Evolutionary conservation across 257 asterid genomes (phyloP).

Genomic region (Jacaranda copaia): DNA sequence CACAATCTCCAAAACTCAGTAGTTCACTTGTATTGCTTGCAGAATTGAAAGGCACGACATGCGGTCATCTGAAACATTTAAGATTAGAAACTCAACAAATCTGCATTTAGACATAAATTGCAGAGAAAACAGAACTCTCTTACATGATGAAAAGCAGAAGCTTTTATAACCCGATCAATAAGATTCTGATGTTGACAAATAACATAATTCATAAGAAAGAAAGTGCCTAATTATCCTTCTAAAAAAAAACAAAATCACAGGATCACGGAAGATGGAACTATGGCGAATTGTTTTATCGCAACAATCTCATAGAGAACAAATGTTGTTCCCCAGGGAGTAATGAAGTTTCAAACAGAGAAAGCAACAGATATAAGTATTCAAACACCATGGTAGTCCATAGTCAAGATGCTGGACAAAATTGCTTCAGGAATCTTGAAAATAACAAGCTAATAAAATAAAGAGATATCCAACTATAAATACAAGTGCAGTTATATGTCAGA

Average conservation of each 20-base stretch:
- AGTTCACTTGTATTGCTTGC: slow-evolving; percentile 92
- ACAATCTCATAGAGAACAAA: background rate
- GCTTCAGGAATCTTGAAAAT: no score
- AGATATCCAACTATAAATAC: background rate
- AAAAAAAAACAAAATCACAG: background rate
- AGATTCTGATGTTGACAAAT: background rate
- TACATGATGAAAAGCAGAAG: background rate
- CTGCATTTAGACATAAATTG: background rate
- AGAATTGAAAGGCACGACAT: slow-evolving; percentile 95
- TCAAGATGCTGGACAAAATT: no score
- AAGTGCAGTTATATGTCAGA: background rate
- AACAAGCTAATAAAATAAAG: background rate
- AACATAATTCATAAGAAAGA: background rate
- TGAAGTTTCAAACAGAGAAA: background rate
- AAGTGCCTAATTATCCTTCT: background rate
- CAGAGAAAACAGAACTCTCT: background rate
- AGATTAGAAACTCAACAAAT: slow-evolving; percentile 26
- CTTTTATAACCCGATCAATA: background rate
- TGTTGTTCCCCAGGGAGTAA: background rate
- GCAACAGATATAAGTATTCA: background rate
- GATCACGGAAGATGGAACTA: background rate
- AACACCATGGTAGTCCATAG: no score
- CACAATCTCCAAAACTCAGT: slow-evolving; percentile 92
- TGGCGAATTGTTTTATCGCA: background rate
- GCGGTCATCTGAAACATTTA: slow-evolving; percentile 81